These are phyloP conservation scores for Hypoxylon lienhwacheense DNA, from an alignment of 495 filamentous ascomycete species.

Conservation along the genomic window DNA sequence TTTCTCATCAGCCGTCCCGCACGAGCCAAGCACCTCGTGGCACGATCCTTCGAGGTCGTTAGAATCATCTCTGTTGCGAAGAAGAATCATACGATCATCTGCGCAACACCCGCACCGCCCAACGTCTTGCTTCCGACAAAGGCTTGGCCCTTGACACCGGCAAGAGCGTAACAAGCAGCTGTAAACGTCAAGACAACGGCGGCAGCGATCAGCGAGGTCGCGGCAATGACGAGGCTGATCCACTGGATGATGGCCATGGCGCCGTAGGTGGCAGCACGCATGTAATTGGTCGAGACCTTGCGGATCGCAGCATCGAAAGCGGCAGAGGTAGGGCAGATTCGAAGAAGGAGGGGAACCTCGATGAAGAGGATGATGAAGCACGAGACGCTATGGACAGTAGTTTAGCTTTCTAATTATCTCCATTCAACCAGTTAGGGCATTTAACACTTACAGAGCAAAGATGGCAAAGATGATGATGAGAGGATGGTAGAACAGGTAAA, in stretches of 20 bases:
- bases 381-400: slow-evolving; percentile 59
- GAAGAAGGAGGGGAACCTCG: slow-evolving; percentile 92
- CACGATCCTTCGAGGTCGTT: slow-evolving; percentile 3
- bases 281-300: slow-evolving; percentile 90
- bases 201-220: slow-evolving; percentile 79
- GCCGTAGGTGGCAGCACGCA: slow-evolving; percentile 89
- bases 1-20: slow-evolving; percentile 8
- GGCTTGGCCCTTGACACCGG: slow-evolving; percentile 85
- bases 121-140: slow-evolving; percentile 97
- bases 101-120: slow-evolving; percentile 89
- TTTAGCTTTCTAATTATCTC: slow-evolving; percentile 8
- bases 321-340: slow-evolving; percentile 94
- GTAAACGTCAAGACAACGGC: slow-evolving; percentile 80
- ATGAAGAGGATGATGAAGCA: slow-evolving; percentile 91
- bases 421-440: background rate
- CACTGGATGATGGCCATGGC: slow-evolving; percentile 82
- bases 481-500: slow-evolving; percentile 59
- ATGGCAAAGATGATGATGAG: slow-evolving; percentile 73
- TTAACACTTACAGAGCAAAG: slow-evolving; percentile 77
- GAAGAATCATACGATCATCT: slow-evolving; percentile 88
- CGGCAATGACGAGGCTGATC: slow-evolving; percentile 65
- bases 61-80: background rate
- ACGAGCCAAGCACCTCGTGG: slow-evolving; percentile 1
- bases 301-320: slow-evolving; percentile 90
- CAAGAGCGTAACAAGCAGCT: slow-evolving; percentile 77